Evolutionary conservation across 306 rosid species (phyloP), one percentile per base, ranked within the genome.

Genomic region (Abrus pulchellus): DNA sequence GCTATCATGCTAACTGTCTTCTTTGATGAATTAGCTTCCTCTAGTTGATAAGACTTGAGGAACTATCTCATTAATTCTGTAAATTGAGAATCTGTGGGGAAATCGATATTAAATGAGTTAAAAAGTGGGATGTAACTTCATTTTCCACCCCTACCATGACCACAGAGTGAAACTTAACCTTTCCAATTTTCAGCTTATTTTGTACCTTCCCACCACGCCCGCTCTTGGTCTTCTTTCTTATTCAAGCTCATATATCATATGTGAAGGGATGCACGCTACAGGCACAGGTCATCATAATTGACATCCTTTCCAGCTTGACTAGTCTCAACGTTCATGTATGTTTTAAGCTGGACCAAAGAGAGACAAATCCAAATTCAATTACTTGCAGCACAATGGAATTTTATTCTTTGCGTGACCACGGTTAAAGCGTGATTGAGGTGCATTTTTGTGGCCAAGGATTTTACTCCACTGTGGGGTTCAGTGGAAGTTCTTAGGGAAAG

Each of bases 241-340:
- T 12, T 48, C 14, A 54, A 59, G 67, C 55, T 67, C 32, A 49
- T 57, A 7, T 44, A 36, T 76, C 47, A 56, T 85, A 45, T 85
- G 60, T 69, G 80, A 79, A 85, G 85, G 83, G 62, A 70, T 64
- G 65, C 83, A 63, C 80, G 55, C 54, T 12, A 54, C 41, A 63
- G 71, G 57, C 13, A 13, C 27, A 55, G 56, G 60, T 64, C 74
- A 70, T 69, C 12, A 53, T 62, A 53, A 50, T 52, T 68, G 73
- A 72, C 63, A 47, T 30, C 13, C 77, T 62, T 74, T 75, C 53
- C 63, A 36, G 83, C 77, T 72, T 66, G 50, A 45, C 48, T 28
- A 74, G 38, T 43, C 85, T 71, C 76, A 45, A 74, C 40, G 10
- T 6, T 20, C 62, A 66, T 47, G 49, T 64, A 34, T 70, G 80